Evolutionary conservation across 2,329 filamentous ascomycete genomes (phyloP), one percentile per base, ranked within the genome.

Genomic region (Sporothrix pallida): DNA sequence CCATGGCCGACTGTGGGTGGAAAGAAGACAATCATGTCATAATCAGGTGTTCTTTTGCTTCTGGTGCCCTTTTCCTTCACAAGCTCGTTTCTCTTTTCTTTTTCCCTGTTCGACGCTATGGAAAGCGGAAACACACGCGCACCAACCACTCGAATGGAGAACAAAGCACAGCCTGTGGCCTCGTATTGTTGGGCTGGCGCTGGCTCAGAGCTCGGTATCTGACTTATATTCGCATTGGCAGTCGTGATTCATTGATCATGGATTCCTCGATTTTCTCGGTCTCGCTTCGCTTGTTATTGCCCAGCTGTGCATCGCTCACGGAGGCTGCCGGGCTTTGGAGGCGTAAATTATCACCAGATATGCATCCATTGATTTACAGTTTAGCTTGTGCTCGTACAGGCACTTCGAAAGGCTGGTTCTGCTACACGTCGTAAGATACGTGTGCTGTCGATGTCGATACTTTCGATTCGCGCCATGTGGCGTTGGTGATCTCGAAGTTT

Each of bases 31-130:
- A 75, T 73, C 71, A 72, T 73, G 71, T 75, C 74, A 75, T 71
- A 71, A 75, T 75, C 74, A 75, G 72, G 60, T 73, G 71, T 69
- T 52, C 52, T 46, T 72, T 72, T 70, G 23, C 44, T 60, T 60
- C 54, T 48, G 54, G 52, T 63, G n/a, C 68, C 50, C 23, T 44
- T 54, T 50, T 44, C 60, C 42, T 4, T 52, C 42, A 60, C 56
- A 31, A 62, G 65, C 7, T 23, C 70, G 58, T 62, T 50, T 42
- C 67, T 42, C 48, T 58, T 26, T 70, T 54, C 48, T 23, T 56
- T 23, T 70, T 37, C 44, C 31, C 67, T 69, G 15, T 37, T 54
- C 67, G 17, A 20, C 23, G 31, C 67, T 56, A 68, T 67, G 60
- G 17, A 46, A 63, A 63, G 31, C 37, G 60, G 42, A 46, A 46